These are phyloP conservation scores for Tylopilus balloui DNA, from an alignment of 768 basidiomycete species.

Conservation along the genomic window DNA sequence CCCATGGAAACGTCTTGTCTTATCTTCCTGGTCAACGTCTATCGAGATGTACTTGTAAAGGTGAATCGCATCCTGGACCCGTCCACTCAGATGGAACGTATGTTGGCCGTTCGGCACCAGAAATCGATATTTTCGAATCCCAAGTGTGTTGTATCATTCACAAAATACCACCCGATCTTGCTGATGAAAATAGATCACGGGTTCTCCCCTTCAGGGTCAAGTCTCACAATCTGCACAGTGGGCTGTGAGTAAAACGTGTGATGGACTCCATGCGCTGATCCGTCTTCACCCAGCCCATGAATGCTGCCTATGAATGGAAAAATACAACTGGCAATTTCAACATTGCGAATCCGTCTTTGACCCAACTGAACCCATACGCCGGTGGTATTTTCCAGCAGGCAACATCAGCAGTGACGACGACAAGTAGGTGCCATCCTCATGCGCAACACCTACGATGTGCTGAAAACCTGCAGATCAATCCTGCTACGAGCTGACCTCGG, in stretches of 20 bases:
- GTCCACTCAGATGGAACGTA: slow-evolving; percentile 69
- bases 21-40: slow-evolving; percentile 86
- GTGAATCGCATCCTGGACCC: slow-evolving; percentile 87
- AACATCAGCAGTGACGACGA: slow-evolving; percentile 62
- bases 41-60: slow-evolving; percentile 83
- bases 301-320: slow-evolving; percentile 64
- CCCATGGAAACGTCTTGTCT: slow-evolving; percentile 54
- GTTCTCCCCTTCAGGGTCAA: slow-evolving; percentile 40
- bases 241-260: slow-evolving; percentile 47
- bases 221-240: slow-evolving; percentile 87
- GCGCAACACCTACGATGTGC: background rate
- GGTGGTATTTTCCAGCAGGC: slow-evolving; percentile 85
- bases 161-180: background rate
- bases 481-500: slow-evolving; percentile 53
- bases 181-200: slow-evolving; percentile 32
- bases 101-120: slow-evolving; percentile 78
- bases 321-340: slow-evolving; percentile 56
- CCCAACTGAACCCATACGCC: slow-evolving; percentile 57
- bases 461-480: slow-evolving; percentile 46
- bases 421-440: slow-evolving; percentile 38
- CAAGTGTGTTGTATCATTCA: slow-evolving; percentile 40
- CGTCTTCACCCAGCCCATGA: slow-evolving; percentile 60
- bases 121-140: slow-evolving; percentile 90
- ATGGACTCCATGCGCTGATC: background rate
- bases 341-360: slow-evolving; percentile 50